Evolutionary conservation across 805 yeast species (phyloP), one percentile per base, ranked within the genome.

Genomic region (Blastobotrys robertii): DNA sequence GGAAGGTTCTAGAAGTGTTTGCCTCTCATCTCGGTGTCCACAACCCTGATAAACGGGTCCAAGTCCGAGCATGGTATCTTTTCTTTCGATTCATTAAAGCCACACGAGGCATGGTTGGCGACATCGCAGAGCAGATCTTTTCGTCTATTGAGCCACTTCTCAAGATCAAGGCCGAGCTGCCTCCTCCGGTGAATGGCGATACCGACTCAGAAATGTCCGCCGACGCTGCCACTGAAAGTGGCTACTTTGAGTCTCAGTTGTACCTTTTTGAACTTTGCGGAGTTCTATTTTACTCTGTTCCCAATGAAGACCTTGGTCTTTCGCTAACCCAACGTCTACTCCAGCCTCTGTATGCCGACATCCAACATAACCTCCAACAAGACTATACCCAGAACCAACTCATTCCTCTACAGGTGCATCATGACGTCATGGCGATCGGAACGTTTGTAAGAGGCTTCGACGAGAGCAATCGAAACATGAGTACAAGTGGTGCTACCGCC

Each of bases 221-320:
- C 8, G 75, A 70, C 46, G 72, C 67, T 22, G 57, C 67, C 22
- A 66, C 69, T 19, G 66, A 63, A 32, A 66, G 71, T 41, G 76
- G 79, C 1, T 68, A 67, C 33, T 87, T 90, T 64, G 84, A 79
- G 50, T 77, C 77, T 52, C 96, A 90, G 62, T 65, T 85, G 39
- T 80, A 84, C 54, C 63, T 92, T 16, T 90, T 84, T 60, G 98
- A 92, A 64, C 74, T 94, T 2, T 69, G 84, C 43, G 97, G 98
- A 5, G 60, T 85, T 44, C 67, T 92, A 48, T 76, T 85, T 37
- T 70, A 80, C 14, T 59, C 69, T n/a, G 61, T 58, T 14, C 65
- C 67, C 4, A 65, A 75, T 4, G 72, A 76, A 19, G 58, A 66
- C 25, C 50, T 60, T 56, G 46, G 56, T 62, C 40, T 67, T 40